Percentiles rank a stretch among this genome's conserved stretches.
These are phyloP conservation scores for Vitis labrusca DNA, from an alignment of 164 flowering plant genomes.

Conservation along the genomic window DNA sequence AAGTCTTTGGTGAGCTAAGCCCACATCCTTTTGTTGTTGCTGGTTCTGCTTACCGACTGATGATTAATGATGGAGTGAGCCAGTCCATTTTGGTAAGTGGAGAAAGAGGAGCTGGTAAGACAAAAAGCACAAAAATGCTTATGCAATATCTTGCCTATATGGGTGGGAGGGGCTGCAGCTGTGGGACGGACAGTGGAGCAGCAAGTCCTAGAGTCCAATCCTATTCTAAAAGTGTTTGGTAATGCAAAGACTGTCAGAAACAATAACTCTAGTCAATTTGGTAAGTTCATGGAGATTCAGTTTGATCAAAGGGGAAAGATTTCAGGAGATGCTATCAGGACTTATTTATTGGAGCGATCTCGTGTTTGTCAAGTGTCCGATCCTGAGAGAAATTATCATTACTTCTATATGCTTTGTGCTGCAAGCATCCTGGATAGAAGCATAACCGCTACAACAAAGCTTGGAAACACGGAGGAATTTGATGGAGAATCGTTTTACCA, in stretches of 20 bases:
- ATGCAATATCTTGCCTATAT: constrained; percentile 93
- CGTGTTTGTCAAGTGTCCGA: constrained; percentile 99
- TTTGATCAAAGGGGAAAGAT: no score
- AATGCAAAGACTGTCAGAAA: constrained; percentile 98
- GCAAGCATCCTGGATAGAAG: constrained; percentile 36
- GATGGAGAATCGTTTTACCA: no score
- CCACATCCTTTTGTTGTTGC: constrained; percentile 99
- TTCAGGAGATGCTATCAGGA: constrained; percentile 96
- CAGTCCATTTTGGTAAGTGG: constrained; percentile 97
- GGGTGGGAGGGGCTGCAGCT: constrained; percentile 70
- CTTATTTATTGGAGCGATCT: constrained; percentile 91
- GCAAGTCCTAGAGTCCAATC: constrained; percentile 95
- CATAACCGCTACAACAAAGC: no score
- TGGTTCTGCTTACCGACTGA: constrained; percentile 86
- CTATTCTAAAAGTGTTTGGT: constrained; percentile 98
- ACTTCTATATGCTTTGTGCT: constrained; percentile 99
- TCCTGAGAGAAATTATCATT: constrained; percentile 98
- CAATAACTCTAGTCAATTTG: constrained; percentile 98
- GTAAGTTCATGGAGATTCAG: constrained; percentile 98
- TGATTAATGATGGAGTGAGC: constrained; percentile 87
- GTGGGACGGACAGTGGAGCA: constrained; percentile 84
- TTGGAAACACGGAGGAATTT: no score
- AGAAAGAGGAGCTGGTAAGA: constrained; percentile 99
- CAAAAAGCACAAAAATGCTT: constrained; percentile 96
- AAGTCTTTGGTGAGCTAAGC: constrained; percentile 84